These are phyloP conservation scores for Pyrenula aspistea DNA, from an alignment of 495 filamentous ascomycete species.

Conservation along the genomic window DNA sequence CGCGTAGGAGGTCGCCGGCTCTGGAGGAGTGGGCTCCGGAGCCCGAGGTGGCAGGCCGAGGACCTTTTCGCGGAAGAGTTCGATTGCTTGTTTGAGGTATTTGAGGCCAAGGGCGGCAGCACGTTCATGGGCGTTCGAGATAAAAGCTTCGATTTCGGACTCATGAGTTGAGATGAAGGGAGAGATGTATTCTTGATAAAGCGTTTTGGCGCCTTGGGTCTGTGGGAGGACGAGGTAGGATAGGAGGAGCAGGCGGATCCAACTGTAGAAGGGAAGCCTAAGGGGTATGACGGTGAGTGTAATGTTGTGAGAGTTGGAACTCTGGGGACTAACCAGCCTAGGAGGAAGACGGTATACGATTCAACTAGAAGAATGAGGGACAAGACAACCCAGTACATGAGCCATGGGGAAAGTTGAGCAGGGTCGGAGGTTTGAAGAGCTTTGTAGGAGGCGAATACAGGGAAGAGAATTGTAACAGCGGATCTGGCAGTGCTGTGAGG, in stretches of 20 bases:
- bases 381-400: conserved; percentile 98
- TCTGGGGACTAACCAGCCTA: conserved; percentile 52
- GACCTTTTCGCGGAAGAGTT: conserved; percentile 59
- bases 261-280: conserved; percentile 90
- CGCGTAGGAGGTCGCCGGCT: conserved; percentile 50
- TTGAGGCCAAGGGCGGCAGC: conserved; percentile 65
- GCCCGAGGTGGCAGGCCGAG: conserved; percentile 51
- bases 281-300: not conserved
- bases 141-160: conserved; percentile 77
- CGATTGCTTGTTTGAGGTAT: conserved; percentile 70
- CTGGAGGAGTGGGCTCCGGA: conserved; percentile 30
- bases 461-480: conserved; percentile 83
- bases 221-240: conserved; percentile 96
- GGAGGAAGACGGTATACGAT: conserved; percentile 74
- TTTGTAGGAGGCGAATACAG: conserved; percentile 96
- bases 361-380: conserved; percentile 72
- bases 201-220: conserved; percentile 73
- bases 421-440: conserved; percentile 89
- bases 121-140: conserved; percentile 68
- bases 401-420: conserved; percentile 88
- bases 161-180: conserved; percentile 86
- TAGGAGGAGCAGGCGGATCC: conserved; percentile 75
- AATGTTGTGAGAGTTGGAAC: not conserved
- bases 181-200: conserved; percentile 78
- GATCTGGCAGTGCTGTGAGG: conserved; percentile 34